Evolutionary conservation across 192 early-diverging fungal species (phyloP), one percentile per base, ranked within the genome.

Genomic region (Coemansia sp.): DNA sequence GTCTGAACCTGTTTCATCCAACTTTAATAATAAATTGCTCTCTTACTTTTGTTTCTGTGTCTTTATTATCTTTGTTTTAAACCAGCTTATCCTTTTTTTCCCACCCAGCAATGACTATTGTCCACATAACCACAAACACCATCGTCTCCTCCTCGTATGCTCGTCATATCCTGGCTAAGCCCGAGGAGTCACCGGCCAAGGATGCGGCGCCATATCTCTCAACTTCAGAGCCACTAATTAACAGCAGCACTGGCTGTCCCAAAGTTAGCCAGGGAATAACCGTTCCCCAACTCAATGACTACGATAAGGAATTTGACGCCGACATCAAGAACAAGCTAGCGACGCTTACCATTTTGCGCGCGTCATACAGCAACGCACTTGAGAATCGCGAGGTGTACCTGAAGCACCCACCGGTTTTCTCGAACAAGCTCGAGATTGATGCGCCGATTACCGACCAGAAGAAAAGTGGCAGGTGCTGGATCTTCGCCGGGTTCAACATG

Each of bases 401-500:
- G 53, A 26, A 79, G 59, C 67, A 74, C 38, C 72, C 76, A 48
- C 73, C 68, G 0, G 74, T 77, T 33, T 76, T 75, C 45, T 85
- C 71, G 46, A 21, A 75, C 71, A 71, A 83, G 80, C 68, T 79
- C 16, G 71, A 81, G 0, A 80, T 89, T 14, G 81, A 83, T 38
- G 71, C 76, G 56, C 75, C 75, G 12, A 83, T 83, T 35, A 93
- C 92, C 9, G 88, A 93, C 74, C 92, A 93, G 78, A 88, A 87
- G 75, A 78, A 73, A 64, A 89, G 87, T 35, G 92, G 92, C 5
- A 83, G 92, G 6, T 93, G 92, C 85, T 93, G 92, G 92, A 77
- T 93, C 55, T 93, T 93, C 84, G 92, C 92, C 16, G 91, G 88
- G 61, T 78, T 88, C 39, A 93, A 92, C 76, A 86, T 90, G 24